Evolutionary conservation across 148 eudicot genomes (phyloP).

Genomic region (Vaccinium darrowii): DNA sequence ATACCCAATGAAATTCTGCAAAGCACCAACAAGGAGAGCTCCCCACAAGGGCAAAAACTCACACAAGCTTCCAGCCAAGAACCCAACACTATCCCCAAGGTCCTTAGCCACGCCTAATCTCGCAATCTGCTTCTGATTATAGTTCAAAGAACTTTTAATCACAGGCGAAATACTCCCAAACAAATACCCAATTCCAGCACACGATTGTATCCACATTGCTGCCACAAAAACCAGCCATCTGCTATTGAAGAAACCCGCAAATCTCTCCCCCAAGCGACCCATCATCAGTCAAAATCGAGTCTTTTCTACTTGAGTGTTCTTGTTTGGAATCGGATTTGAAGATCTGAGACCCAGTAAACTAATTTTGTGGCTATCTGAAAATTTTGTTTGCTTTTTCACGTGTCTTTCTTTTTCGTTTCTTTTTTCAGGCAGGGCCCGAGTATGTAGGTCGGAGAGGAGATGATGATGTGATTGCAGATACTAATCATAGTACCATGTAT

Average conservation of each 20-base stretch:
- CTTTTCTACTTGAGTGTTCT: neutral
- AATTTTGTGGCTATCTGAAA: neutral
- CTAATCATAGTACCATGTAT: no score
- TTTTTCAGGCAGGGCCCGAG: neutral
- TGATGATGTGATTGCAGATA: neutral
- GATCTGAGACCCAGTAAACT: neutral
- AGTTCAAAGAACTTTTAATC: conserved; percentile 64
- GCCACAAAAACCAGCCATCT: conserved; percentile 31
- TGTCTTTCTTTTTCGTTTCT: neutral
- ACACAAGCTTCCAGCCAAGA: conserved; percentile 82
- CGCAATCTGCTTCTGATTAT: conserved; percentile 84
- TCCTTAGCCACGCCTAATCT: conserved; percentile 92
- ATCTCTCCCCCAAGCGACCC: conserved; percentile 7
- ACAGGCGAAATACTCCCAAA: conserved; percentile 94
- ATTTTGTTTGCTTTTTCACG: neutral
- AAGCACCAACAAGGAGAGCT: conserved; percentile 81
- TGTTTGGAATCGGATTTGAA: neutral
- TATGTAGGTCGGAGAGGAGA: neutral
- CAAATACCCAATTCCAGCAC: conserved; percentile 87
- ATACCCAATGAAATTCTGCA: conserved; percentile 83
- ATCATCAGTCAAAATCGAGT: neutral
- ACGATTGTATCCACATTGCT: conserved; percentile 87
- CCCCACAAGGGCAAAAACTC: conserved; percentile 87
- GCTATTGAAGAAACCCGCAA: conserved; percentile 17
- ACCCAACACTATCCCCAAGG: conserved; percentile 91